Conservation (phyloP, 2,329 filamentous ascomycete species). For the Samsoniella hepiali region DNA sequence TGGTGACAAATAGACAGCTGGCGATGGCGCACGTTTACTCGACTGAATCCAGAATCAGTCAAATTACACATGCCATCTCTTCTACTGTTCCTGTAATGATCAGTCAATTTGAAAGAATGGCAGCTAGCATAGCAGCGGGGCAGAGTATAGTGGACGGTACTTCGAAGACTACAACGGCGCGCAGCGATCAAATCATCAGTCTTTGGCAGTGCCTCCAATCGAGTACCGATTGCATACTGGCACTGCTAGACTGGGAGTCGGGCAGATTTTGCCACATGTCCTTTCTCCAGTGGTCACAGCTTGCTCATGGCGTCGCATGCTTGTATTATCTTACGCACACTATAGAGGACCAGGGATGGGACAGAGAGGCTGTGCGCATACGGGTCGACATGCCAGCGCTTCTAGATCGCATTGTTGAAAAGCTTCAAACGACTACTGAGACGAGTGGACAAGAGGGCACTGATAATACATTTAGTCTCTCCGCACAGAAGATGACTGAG, state of each 20-base stretch:
- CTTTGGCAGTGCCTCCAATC: slow-evolving; percentile 1
- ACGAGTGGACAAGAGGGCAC: not conserved
- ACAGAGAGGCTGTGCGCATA: not conserved
- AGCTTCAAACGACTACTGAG: not conserved
- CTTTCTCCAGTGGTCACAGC: slow-evolving; percentile 4
- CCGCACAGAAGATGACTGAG: not conserved
- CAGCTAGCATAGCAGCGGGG: not conserved
- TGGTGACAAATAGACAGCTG: not conserved
- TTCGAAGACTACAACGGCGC: not conserved
- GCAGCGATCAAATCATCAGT: not conserved
- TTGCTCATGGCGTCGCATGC: not conserved
- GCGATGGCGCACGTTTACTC: not conserved
- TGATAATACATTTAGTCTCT: not conserved
- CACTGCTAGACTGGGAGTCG: not conserved
- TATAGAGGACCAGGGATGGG: not conserved
- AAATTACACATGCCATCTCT: not conserved
- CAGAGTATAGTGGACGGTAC: not conserved
- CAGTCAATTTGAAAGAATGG: not conserved
- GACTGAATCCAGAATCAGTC: not conserved
- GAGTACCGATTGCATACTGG: not conserved
- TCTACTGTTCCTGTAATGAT: not conserved
- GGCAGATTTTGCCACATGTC: not conserved
- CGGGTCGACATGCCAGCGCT: not conserved
- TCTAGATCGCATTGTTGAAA: not conserved
- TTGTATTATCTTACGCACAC: not conserved